Conservation (phyloP, 148 eudicot species). For the Fagopyrum homotropicum region DNA sequence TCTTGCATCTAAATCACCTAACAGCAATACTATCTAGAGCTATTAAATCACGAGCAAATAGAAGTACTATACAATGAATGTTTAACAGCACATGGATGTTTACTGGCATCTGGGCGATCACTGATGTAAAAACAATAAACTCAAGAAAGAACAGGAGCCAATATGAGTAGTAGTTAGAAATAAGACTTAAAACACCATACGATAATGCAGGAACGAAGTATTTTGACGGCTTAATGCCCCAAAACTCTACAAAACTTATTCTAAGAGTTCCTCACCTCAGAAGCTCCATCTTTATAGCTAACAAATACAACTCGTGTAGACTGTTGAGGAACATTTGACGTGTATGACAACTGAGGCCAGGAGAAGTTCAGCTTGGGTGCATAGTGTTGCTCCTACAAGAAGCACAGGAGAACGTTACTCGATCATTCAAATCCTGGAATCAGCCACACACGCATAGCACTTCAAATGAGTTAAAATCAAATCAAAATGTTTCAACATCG, state of each 20-base stretch:
- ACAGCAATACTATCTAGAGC: neutral
- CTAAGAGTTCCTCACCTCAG: conserved; percentile 38
- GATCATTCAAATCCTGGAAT: neutral
- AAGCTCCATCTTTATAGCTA: conserved; percentile 45
- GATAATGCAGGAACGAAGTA: neutral
- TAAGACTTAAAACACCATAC: neutral
- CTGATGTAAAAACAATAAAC: neutral
- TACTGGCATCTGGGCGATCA: neutral
- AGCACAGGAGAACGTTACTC: conserved; percentile 1
- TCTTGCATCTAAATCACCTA: neutral
- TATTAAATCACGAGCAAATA: neutral
- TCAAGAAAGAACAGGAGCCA: neutral
- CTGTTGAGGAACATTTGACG: conserved; percentile 59
- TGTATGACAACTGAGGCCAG: conserved; percentile 86
- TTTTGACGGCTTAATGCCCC: neutral
- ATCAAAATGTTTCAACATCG: neutral
- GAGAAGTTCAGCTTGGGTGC: conserved; percentile 62
- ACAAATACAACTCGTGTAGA: conserved; percentile 57
- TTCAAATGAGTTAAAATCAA: neutral
- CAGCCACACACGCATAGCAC: neutral
- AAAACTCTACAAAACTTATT: neutral
- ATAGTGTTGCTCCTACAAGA: conserved; percentile 78
- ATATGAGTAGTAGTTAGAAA: neutral
- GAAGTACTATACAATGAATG: neutral
- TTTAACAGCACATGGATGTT: neutral